These are phyloP conservation scores for Buxus sempervirens DNA, from an alignment of 164 flowering plant genomes.

Conservation along the genomic window DNA sequence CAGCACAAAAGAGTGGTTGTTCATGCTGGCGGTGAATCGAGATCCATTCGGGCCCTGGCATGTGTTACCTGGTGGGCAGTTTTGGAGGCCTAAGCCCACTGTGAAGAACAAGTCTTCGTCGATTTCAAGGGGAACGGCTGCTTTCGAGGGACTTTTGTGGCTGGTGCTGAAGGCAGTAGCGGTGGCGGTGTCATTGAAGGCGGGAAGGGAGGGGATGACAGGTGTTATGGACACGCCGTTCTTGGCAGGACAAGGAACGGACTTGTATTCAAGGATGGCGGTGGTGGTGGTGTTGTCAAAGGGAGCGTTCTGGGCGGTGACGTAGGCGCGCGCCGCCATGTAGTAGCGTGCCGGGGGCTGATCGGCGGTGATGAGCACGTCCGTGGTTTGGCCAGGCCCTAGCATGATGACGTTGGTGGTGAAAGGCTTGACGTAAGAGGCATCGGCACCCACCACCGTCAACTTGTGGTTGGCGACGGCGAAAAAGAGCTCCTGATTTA, in stretches of 20 bases:
- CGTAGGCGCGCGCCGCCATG: slow-evolving; percentile 81
- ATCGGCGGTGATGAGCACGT: slow-evolving; percentile 68
- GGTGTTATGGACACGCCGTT: slow-evolving; percentile 26
- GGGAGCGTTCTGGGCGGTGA: slow-evolving; percentile 48
- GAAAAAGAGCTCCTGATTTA: slow-evolving; percentile 73
- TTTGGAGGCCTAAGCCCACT: slow-evolving; percentile 65
- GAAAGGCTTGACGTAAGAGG: slow-evolving; percentile 65
- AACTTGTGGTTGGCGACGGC: slow-evolving; percentile 65
- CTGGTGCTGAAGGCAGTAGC: slow-evolving; percentile 47
- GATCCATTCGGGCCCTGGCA: slow-evolving; percentile 75
- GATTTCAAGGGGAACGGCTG: slow-evolving; percentile 41
- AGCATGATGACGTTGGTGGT: slow-evolving; percentile 69
- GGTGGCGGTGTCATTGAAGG: slow-evolving; percentile 64
- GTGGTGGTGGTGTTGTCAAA: slow-evolving; percentile 94
- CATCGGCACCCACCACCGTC: slow-evolving; percentile 75
- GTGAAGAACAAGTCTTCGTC: slow-evolving; percentile 70
- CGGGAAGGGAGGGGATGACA: slow-evolving; percentile 51
- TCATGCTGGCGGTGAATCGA: slow-evolving; percentile 87
- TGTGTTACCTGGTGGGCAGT: slow-evolving; percentile 41
- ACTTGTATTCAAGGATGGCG: slow-evolving; percentile 68
- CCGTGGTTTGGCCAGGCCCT: slow-evolving; percentile 87
- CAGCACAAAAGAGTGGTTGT: slow-evolving; percentile 74
- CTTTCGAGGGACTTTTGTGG: slow-evolving; percentile 32
- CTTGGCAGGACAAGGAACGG: slow-evolving; percentile 24
- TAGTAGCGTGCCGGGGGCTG: slow-evolving; percentile 78